Percentiles rank a stretch among this genome's conserved stretches.
phyloP scores from a whole-genome alignment of 306 rosid species.

The Carpinus viminea region DNA sequence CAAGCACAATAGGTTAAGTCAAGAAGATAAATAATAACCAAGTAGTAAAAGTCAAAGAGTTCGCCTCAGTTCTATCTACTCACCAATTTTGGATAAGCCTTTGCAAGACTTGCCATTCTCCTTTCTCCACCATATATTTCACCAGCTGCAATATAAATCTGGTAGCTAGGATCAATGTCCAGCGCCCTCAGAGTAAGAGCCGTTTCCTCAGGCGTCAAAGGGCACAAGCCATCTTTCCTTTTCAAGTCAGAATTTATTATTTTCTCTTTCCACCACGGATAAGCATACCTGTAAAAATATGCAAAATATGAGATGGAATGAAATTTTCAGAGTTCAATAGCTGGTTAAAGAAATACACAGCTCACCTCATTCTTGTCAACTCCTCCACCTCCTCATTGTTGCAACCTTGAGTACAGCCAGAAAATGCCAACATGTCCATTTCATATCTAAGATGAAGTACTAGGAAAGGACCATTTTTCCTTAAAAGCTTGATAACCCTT shows the following conservation, averaged over 20 bases:
- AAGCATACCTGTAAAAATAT: conserved; percentile 62
- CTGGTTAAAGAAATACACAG: conserved; percentile 3
- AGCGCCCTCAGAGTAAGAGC: conserved; percentile 83
- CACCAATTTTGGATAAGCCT: conserved; percentile 87
- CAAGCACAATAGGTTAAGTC: conserved; percentile 21
- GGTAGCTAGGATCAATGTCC: conserved; percentile 80
- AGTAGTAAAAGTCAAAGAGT: conserved; percentile 8
- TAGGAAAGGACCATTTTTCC: conserved; percentile 79
- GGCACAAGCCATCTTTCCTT: conserved; percentile 96
- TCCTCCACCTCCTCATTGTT: conserved; percentile 90
- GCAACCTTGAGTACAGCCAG: conserved; percentile 98
- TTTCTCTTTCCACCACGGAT: conserved; percentile 99
- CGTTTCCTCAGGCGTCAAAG: conserved; percentile 98
- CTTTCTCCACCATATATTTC: conserved; percentile 92
- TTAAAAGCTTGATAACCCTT: conserved; percentile 78
- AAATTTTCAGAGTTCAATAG: background rate
- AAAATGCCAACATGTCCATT: conserved; percentile 99
- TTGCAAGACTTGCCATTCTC: conserved; percentile 73
- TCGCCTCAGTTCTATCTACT: conserved; percentile 25
- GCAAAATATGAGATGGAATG: conserved; percentile 18
- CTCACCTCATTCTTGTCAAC: conserved; percentile 96
- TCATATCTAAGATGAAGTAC: conserved; percentile 97
- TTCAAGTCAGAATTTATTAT: conserved; percentile 88
- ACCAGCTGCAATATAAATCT: conserved; percentile 97
- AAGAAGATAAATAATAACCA: conserved; percentile 16